phyloP scores from a whole-genome alignment of 164 flowering plant genomes.

The Euptelea pleiosperma region DNA sequence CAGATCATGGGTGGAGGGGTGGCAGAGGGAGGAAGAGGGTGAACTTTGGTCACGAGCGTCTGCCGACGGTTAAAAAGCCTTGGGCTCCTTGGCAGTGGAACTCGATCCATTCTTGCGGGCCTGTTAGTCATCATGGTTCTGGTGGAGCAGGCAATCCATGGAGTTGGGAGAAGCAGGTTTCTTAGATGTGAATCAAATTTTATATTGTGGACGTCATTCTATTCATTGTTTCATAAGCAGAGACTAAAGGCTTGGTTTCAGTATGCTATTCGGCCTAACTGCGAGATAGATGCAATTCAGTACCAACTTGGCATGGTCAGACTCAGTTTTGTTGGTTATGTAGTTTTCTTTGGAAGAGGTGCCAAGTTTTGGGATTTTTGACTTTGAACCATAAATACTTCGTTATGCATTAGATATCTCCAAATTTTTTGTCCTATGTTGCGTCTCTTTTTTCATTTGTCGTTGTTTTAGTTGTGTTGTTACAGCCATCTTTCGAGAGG shows the following conservation, averaged over 20 bases:
- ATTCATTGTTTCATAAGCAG: no score
- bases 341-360: conserved; percentile 1
- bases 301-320: no score
- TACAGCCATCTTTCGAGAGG: neutral
- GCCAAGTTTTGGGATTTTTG: neutral
- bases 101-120: conserved; percentile 20
- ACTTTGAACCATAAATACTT: conserved; percentile 1
- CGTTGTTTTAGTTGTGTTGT: neutral
- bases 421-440: neutral
- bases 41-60: conserved; percentile 23
- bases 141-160: conserved; percentile 16
- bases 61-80: conserved; percentile 12
- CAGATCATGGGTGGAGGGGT: conserved; percentile 26
- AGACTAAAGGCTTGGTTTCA: no score
- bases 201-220: neutral
- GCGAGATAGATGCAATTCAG: no score
- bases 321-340: neutral
- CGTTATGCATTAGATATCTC: neutral
- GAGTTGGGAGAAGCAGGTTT: conserved; percentile 24
- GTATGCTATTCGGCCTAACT: no score
- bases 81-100: conserved; percentile 24
- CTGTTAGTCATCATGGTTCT: conserved; percentile 17
- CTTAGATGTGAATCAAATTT: conserved; percentile 1
- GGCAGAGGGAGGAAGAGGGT: conserved; percentile 31
- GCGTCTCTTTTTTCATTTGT: neutral